Conservation (phyloP, 495 filamentous ascomycete genomes). For the Penicillium salamii region DNA sequence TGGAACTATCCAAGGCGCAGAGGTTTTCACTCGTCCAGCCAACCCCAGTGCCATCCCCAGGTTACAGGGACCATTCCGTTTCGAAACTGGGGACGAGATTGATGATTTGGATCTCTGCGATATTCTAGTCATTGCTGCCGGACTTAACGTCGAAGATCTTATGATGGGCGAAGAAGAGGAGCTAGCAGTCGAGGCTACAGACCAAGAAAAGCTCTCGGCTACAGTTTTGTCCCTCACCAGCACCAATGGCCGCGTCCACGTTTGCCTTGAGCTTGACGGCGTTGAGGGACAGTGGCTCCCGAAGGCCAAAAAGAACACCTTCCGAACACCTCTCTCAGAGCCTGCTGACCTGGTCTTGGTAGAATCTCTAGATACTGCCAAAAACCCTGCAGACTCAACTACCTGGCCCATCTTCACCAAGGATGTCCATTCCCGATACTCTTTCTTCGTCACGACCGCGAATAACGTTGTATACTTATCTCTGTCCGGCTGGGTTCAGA, state of each 20-base stretch:
- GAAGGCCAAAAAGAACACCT: constrained; percentile 46
- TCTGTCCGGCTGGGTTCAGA: constrained; percentile 69
- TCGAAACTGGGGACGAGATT: constrained; percentile 60
- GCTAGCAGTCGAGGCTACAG: constrained; percentile 45
- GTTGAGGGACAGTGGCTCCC: constrained; percentile 86
- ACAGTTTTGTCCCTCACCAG: constrained; percentile 74
- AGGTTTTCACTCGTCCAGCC: constrained; percentile 68
- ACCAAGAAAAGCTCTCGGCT: constrained; percentile 65
- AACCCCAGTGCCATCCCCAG: constrained; percentile 71
- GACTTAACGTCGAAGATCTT: constrained; percentile 49
- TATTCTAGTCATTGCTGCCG: constrained; percentile 54
- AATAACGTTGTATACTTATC: constrained; percentile 70
- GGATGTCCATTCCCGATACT: constrained; percentile 70
- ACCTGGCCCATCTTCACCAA: constrained; percentile 70
- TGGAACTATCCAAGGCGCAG: constrained; percentile 47
- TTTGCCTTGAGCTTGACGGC: constrained; percentile 77
- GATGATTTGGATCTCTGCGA: constrained; percentile 69
- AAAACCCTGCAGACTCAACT: constrained; percentile 48
- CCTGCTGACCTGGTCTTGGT: constrained; percentile 46
- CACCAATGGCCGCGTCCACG: constrained; percentile 66
- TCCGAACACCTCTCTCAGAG: constrained; percentile 37
- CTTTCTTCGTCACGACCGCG: constrained; percentile 73
- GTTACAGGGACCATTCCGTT: constrained; percentile 81
- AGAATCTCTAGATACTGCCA: constrained; percentile 61
- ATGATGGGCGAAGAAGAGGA: constrained; percentile 53